Percentiles rank a stretch among this genome's conserved stretches.
phyloP scores from a whole-genome alignment of 2,329 filamentous ascomycete genomes.

The Zasmidium cellare region DNA sequence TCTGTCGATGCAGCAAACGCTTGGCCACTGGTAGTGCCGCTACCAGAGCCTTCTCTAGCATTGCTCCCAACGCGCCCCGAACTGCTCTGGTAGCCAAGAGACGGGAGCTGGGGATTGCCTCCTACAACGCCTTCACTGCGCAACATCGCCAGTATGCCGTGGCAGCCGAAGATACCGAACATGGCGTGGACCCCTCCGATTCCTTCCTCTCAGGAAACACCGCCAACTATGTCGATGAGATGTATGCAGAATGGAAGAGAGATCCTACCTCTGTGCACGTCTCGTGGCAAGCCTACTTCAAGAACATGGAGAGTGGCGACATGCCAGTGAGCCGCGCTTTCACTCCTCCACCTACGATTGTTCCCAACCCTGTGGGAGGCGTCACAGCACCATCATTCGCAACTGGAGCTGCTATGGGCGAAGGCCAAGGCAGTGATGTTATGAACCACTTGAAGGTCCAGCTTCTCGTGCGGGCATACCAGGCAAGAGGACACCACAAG shows the following conservation, averaged over 20 bases:
- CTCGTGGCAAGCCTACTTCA: constrained; percentile 99
- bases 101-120: constrained; percentile 45
- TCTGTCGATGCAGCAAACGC: constrained; percentile 65
- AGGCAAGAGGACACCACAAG: constrained; percentile 97
- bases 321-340: constrained; percentile 98
- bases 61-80: constrained; percentile 38
- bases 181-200: constrained; percentile 80
- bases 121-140: constrained; percentile 43
- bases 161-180: constrained; percentile 58
- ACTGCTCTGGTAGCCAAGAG: constrained; percentile 50
- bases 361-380: constrained; percentile 77
- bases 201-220: constrained; percentile 96
- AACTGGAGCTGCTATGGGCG: constrained; percentile 62
- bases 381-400: constrained; percentile 72
- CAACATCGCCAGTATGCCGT: constrained; percentile 60
- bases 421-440: constrained; percentile 74
- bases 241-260: constrained; percentile 97
- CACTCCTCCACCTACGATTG: constrained; percentile 88
- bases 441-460: constrained; percentile 98
- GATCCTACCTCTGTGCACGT: constrained; percentile 92
- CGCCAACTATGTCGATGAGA: constrained; percentile 98
- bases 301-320: constrained; percentile 96
- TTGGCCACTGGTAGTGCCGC: constrained; percentile 58
- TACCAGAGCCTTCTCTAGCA: constrained; percentile 45
- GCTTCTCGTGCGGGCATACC: constrained; percentile 93